Conservation (phyloP, 2,329 filamentous ascomycete species). For the Neonectria magnoliae region DNA sequence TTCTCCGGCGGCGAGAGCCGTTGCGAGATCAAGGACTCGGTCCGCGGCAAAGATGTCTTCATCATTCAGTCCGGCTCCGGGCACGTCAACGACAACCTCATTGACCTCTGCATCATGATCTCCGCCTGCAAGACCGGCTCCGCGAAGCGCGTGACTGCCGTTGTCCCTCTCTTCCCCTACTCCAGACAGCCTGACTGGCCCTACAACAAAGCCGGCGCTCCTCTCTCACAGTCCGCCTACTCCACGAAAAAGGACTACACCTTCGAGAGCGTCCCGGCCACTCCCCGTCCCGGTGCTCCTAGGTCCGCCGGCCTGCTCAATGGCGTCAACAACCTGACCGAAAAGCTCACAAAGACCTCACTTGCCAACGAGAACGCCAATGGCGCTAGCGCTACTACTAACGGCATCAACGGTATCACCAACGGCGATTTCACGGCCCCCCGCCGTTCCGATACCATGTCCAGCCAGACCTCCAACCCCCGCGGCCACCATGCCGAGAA, state of each 20-base stretch:
- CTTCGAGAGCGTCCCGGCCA: slow-evolving; percentile 91
- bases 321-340: slow-evolving; percentile 75
- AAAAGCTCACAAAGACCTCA: slow-evolving; percentile 75
- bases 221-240: slow-evolving; percentile 73
- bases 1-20: slow-evolving; percentile 96
- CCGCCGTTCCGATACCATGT: slow-evolving; percentile 49
- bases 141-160: slow-evolving; percentile 90
- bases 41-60: slow-evolving; percentile 98
- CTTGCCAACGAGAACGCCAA: slow-evolving; percentile 58
- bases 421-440: slow-evolving; percentile 46
- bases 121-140: slow-evolving; percentile 97
- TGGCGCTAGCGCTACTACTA: slow-evolving; percentile 22
- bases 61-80: slow-evolving; percentile 95
- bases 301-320: slow-evolving; percentile 73
- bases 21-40: slow-evolving; percentile 95
- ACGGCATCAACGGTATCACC: slow-evolving; percentile 29
- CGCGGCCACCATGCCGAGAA: slow-evolving; percentile 52
- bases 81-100: slow-evolving; percentile 93
- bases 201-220: slow-evolving; percentile 94
- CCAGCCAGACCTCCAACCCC: slow-evolving; percentile 47
- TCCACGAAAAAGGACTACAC: slow-evolving; percentile 73
- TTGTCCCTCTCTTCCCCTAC: slow-evolving; percentile 96
- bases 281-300: slow-evolving; percentile 78
- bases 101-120: slow-evolving; percentile 97
- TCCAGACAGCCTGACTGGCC: slow-evolving; percentile 95